phyloP scores from a whole-genome alignment of 768 basidiomycete species.

The Pleurotus giganteus region DNA sequence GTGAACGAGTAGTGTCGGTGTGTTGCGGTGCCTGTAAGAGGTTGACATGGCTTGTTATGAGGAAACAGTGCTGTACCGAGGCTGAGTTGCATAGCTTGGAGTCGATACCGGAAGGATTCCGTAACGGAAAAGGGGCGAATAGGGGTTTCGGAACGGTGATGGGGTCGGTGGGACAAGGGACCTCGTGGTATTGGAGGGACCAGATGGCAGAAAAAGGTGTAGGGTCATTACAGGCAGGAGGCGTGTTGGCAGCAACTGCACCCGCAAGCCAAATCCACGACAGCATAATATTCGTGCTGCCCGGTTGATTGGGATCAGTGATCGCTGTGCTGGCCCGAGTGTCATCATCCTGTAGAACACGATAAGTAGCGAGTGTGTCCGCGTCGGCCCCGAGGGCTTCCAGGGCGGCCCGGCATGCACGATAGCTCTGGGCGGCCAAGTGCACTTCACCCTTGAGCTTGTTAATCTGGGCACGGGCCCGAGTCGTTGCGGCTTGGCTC shows the following conservation, averaged over 20 bases:
- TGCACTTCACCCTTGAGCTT: not conserved
- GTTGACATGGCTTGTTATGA: no score
- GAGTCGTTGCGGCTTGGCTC: not conserved
- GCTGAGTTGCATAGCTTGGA: no score
- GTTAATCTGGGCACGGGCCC: not conserved
- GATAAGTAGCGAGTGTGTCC: not conserved
- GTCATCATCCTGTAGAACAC: not conserved
- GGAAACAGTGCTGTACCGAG: no score
- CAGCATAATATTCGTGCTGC: not conserved
- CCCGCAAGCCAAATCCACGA: not conserved
- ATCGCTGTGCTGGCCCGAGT: not conserved
- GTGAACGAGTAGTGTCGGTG: no score
- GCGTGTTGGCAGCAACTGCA: not conserved
- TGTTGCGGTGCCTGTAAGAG: no score
- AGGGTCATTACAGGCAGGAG: no score
- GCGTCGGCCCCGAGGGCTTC: not conserved
- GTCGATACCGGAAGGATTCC: no score
- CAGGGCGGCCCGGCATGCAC: not conserved
- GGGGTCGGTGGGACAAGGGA: no score
- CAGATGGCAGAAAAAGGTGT: no score
- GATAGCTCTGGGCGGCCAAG: not conserved
- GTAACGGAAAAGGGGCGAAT: no score
- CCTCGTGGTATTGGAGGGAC: no score
- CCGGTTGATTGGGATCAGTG: not conserved
- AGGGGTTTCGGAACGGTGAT: no score